Conservation (phyloP, 2,329 filamentous ascomycete genomes). For the Aureobasidium subglaciale region DNA sequence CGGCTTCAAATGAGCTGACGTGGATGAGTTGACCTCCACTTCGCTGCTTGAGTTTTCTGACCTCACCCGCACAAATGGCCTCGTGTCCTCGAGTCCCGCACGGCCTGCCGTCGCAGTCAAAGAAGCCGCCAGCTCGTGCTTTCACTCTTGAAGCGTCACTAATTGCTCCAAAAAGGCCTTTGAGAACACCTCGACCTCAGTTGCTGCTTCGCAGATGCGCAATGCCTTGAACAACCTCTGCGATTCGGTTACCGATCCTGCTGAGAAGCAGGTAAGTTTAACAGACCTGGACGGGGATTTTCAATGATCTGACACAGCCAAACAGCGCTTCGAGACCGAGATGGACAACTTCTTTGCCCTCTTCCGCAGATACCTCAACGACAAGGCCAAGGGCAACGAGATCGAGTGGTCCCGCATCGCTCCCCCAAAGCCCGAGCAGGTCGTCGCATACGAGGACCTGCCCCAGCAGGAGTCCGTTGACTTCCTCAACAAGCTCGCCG, state of each 20-base stretch:
- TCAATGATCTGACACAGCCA: slow-evolving; percentile 7
- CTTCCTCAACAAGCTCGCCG: slow-evolving; percentile 94
- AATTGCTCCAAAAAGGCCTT: slow-evolving; percentile 63
- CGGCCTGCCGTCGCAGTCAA: too few species aligned
- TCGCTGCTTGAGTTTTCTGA: neutral
- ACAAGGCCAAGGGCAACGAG: slow-evolving; percentile 96
- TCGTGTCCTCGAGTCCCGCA: too few species aligned
- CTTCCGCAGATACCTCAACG: slow-evolving; percentile 96
- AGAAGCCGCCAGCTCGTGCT: neutral
- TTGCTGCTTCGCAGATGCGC: slow-evolving; percentile 97
- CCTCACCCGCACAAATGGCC: too few species aligned
- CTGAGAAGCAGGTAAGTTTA: slow-evolving; percentile 64
- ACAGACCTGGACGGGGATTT: slow-evolving; percentile 21
- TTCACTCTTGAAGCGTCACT: neutral
- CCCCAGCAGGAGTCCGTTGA: slow-evolving; percentile 83
- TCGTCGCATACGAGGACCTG: slow-evolving; percentile 88
- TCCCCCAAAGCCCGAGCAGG: slow-evolving; percentile 85
- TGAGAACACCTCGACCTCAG: slow-evolving; percentile 97
- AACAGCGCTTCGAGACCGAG: slow-evolving; percentile 84
- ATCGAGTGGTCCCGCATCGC: slow-evolving; percentile 96
- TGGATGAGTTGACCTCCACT: neutral
- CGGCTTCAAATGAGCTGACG: slow-evolving; percentile 1
- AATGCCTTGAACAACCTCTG: slow-evolving; percentile 90
- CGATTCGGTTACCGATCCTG: slow-evolving; percentile 78
- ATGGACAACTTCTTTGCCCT: slow-evolving; percentile 99